Evolutionary conservation across 2,329 filamentous ascomycete species (phyloP), one percentile per base, ranked within the genome.

Genomic region (Capronia americana): DNA sequence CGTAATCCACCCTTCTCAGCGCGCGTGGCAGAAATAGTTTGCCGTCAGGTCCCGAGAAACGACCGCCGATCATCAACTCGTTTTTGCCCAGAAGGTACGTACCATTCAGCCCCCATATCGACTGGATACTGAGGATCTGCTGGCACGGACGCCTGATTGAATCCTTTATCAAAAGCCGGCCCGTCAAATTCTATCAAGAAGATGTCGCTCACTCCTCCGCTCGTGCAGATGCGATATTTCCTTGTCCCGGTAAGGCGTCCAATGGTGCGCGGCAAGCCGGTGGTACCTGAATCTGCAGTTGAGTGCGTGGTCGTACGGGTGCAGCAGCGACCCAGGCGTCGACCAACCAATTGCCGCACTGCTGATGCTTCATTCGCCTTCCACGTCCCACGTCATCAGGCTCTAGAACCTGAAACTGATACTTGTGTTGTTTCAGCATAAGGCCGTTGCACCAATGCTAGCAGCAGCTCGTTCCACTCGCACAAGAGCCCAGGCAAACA

Each of bases 341-440:
- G 17, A 24, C 17, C 30, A 53, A 12, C 61, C 61, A 63, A 57
- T 57, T n/a, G 30, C 44, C 11, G 4, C 2, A 26, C 26, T 26
- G 51, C 38, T 44, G 20, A 3, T 24, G 48, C 23, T 59, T 46
- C 46, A 55, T 59, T 63, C 56, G 64, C 32, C 30, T 54, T n/a
- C 51, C 44, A 26, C 24, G 24, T 41, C 24, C 64, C 59, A 59
- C 59, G 44, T 66, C 64, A 60, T 57, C 28, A 55, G 28, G 28
- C 26, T 11, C 53, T 24, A 17, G 14, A 34, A 30, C 53, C 28
- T 59, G 41, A 64, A 54, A 46, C 51, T 55, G 17, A 56, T 46
- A 41, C 38, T 41, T 41, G 17, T n/a, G 38, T 20, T 44, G 38
- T 44, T 44, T 44, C 38, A n/a, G 38, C 17, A 3, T 44, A 44